Evolutionary conservation across 306 rosid species (phyloP).

Genomic region (cucumber (Cucumis sativus)): DNA sequence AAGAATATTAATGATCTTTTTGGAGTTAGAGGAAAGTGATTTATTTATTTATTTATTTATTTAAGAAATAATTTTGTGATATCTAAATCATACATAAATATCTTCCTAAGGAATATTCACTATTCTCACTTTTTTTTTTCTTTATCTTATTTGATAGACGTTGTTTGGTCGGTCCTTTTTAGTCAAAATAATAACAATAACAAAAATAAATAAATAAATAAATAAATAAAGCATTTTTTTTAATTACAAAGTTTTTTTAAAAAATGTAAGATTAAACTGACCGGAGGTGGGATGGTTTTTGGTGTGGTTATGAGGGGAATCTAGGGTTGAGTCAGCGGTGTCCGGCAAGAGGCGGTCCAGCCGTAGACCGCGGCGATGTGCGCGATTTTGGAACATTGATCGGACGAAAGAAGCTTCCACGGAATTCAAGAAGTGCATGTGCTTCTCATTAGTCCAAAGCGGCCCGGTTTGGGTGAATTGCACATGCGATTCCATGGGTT

Average conservation of each 20-base stretch:
- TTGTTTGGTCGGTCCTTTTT: neutral
- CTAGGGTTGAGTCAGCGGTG: constrained; percentile 54
- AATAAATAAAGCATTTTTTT: too few species aligned
- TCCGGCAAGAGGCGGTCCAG: constrained; percentile 58
- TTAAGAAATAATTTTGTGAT: neutral
- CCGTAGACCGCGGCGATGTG: constrained; percentile 4
- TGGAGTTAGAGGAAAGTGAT: neutral
- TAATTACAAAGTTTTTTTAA: too few species aligned
- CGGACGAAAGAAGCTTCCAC: constrained; percentile 82
- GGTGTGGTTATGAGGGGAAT: constrained; percentile 23
- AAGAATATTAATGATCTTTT: neutral
- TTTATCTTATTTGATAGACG: neutral
- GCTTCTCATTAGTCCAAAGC: constrained; percentile 79
- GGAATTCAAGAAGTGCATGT: constrained; percentile 42
- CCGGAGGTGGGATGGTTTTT: constrained; percentile 29
- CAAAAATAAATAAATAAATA: too few species aligned
- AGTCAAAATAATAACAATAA: neutral
- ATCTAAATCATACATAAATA: constrained; percentile 15
- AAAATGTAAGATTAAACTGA: neutral
- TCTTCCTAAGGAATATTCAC: constrained; percentile 21
- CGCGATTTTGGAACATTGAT: constrained; percentile 32
- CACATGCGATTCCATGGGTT: neutral
- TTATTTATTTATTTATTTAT: neutral
- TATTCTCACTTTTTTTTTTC: neutral
- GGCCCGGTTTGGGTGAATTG: constrained; percentile 8